These are phyloP conservation scores for Bruguiera sexangula DNA, from an alignment of 345 rosid genomes.

Conservation along the genomic window DNA sequence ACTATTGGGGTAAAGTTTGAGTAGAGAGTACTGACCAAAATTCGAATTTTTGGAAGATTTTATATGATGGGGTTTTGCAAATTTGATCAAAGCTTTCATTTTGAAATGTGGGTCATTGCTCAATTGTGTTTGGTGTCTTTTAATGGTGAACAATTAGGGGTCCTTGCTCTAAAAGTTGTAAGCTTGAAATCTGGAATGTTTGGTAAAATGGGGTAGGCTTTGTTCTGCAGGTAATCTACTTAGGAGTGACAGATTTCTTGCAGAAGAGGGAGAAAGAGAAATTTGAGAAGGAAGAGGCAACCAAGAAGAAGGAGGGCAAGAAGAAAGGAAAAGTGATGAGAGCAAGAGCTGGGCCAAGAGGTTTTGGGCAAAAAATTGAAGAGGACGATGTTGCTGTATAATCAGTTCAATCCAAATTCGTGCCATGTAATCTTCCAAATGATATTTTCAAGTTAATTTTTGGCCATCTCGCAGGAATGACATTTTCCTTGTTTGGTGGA, in stretches of 20 bases:
- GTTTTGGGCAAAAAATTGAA: conserved; percentile 61
- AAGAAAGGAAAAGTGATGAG: conserved; percentile 43
- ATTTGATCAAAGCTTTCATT: neutral
- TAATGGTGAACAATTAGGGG: too few relatives aligned
- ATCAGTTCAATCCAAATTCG: neutral
- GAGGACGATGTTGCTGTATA: conserved; percentile 15
- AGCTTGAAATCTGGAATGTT: conserved; percentile 22
- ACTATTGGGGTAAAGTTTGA: conserved; percentile 60
- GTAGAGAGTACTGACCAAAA: neutral
- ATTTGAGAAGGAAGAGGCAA: conserved; percentile 69
- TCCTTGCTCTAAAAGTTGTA: conserved; percentile 3
- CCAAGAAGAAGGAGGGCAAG: conserved; percentile 48
- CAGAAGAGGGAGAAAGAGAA: conserved; percentile 71
- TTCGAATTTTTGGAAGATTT: neutral
- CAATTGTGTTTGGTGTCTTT: too few relatives aligned
- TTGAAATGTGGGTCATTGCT: neutral
- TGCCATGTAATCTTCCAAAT: neutral
- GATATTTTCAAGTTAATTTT: too few relatives aligned
- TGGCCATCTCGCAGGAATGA: too few relatives aligned
- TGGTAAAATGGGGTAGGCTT: conserved; percentile 2
- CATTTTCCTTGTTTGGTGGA: too few relatives aligned
- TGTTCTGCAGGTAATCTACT: conserved; percentile 59
- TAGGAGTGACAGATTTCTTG: conserved; percentile 66
- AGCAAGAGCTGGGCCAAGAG: conserved; percentile 61
- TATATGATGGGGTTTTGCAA: neutral